Conservation (phyloP, 257 asterid genomes). For the Striga asiatica region DNA sequence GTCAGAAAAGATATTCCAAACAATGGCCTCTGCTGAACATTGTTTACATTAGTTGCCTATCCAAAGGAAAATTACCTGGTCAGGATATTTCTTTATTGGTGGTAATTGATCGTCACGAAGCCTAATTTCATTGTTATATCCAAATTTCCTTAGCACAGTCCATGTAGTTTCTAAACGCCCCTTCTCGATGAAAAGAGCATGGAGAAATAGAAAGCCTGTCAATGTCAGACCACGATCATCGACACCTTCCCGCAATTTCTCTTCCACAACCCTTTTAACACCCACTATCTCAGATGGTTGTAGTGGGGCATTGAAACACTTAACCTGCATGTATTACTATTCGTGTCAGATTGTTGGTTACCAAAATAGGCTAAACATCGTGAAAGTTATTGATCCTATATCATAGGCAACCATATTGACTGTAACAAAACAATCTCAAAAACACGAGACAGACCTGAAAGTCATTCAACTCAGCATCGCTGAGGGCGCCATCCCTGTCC, state of each 20-base stretch:
- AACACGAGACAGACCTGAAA: slow-evolving; percentile 54
- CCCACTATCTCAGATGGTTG: slow-evolving; percentile 82
- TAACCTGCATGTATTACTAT: too few relatives aligned
- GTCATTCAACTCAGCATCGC: slow-evolving; percentile 81
- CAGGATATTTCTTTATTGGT: slow-evolving; percentile 66
- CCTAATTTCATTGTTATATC: slow-evolving; percentile 89
- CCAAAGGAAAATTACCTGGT: slow-evolving; percentile 47
- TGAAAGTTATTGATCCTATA: too few relatives aligned
- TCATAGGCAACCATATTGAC: too few relatives aligned
- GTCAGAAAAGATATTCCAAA: too few relatives aligned
- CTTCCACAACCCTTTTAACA: slow-evolving; percentile 77
- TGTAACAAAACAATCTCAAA: too few relatives aligned
- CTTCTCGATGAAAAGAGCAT: slow-evolving; percentile 87
- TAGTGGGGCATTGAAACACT: slow-evolving; percentile 83
- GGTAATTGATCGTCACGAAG: slow-evolving; percentile 82
- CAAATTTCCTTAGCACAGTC: slow-evolving; percentile 69
- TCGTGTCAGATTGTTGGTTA: too few relatives aligned
- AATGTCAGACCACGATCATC: slow-evolving; percentile 78
- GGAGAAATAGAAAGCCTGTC: slow-evolving; percentile 81
- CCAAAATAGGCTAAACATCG: too few relatives aligned
- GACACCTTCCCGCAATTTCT: slow-evolving; percentile 81
- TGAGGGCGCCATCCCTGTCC: slow-evolving; percentile 83
- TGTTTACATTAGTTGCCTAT: slow-evolving; percentile 1
- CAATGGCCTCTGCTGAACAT: neutral
- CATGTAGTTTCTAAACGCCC: slow-evolving; percentile 83